Percentiles rank a stretch among this genome's conserved stretches.
phyloP scores from a whole-genome alignment of 2,329 filamentous ascomycete genomes.

The Exophiala calicioides region DNA sequence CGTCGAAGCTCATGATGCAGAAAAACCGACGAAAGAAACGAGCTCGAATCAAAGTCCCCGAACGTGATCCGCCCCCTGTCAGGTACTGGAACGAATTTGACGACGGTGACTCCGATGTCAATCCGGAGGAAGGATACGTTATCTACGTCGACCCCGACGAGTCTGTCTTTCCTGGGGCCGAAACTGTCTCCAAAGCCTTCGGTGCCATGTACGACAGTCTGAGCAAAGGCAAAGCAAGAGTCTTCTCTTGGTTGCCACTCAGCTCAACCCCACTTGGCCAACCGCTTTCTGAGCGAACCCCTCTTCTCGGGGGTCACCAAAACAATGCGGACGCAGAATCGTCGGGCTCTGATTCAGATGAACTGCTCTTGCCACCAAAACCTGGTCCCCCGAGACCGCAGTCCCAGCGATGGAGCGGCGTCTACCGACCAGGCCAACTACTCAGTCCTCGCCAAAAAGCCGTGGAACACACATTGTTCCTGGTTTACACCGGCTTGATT shows the following conservation, averaged over 20 bases:
- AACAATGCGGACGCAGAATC: conserved; percentile 21
- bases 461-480: conserved; percentile 59
- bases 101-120: conserved; percentile 65
- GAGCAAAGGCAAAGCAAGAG: conserved; percentile 46
- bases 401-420: not conserved
- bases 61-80: conserved; percentile 22
- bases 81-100: conserved; percentile 87
- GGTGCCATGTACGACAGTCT: conserved; percentile 54
- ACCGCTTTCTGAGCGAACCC: conserved; percentile 6
- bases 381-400: not conserved
- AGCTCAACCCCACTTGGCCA: not conserved
- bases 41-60: conserved; percentile 26
- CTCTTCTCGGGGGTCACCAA: conserved; percentile 9
- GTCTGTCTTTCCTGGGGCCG: conserved; percentile 63
- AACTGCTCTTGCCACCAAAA: conserved; percentile 5
- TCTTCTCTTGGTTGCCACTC: conserved; percentile 22
- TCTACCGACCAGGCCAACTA: conserved; percentile 11
- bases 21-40: conserved; percentile 21
- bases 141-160: conserved; percentile 74
- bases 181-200: conserved; percentile 58
- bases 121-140: conserved; percentile 63
- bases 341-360: conserved; percentile 25
- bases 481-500: conserved; percentile 57
- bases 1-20: not conserved
- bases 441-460: conserved; percentile 40